phyloP scores from a whole-genome alignment of 805 yeast species.

The Cyberlindnera maclurae region DNA sequence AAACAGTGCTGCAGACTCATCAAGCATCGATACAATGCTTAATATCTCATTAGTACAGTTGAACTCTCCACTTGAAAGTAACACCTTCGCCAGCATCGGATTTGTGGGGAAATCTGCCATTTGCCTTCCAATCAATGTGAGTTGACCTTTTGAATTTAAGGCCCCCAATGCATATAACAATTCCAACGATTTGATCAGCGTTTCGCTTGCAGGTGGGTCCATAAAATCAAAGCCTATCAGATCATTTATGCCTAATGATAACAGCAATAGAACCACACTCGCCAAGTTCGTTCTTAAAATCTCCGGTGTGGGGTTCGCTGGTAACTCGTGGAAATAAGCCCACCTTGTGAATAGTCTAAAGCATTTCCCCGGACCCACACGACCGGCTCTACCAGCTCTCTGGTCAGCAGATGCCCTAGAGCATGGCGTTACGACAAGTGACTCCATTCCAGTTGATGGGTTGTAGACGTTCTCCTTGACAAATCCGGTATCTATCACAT shows the following conservation, averaged over 20 bases:
- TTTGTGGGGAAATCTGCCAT: slow-evolving; percentile 93
- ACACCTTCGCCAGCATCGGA: slow-evolving; percentile 77
- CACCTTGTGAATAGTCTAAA: slow-evolving; percentile 81
- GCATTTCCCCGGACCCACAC: slow-evolving; percentile 96
- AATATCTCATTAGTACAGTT: slow-evolving; percentile 63
- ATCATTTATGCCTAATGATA: slow-evolving; percentile 82
- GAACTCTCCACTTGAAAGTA: slow-evolving; percentile 54
- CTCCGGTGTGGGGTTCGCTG: slow-evolving; percentile 80
- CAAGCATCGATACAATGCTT: slow-evolving; percentile 75
- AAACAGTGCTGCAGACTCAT: slow-evolving; percentile 67
- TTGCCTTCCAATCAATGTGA: slow-evolving; percentile 70
- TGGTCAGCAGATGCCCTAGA: slow-evolving; percentile 95
- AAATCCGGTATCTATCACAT: slow-evolving; percentile 91
- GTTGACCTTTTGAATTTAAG: slow-evolving; percentile 65
- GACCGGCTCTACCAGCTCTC: slow-evolving; percentile 96
- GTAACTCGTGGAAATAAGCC: slow-evolving; percentile 72
- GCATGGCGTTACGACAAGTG: slow-evolving; percentile 78
- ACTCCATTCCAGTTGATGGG: slow-evolving; percentile 83
- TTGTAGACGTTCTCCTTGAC: slow-evolving; percentile 88
- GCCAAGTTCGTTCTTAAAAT: slow-evolving; percentile 80
- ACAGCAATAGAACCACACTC: slow-evolving; percentile 63
- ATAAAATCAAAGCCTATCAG: slow-evolving; percentile 78
- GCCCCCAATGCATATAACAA: slow-evolving; percentile 86
- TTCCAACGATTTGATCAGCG: slow-evolving; percentile 71
- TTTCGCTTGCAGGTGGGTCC: slow-evolving; percentile 77